Conservation (phyloP, 2,329 filamentous ascomycete genomes). For the Fusarium setosum region DNA sequence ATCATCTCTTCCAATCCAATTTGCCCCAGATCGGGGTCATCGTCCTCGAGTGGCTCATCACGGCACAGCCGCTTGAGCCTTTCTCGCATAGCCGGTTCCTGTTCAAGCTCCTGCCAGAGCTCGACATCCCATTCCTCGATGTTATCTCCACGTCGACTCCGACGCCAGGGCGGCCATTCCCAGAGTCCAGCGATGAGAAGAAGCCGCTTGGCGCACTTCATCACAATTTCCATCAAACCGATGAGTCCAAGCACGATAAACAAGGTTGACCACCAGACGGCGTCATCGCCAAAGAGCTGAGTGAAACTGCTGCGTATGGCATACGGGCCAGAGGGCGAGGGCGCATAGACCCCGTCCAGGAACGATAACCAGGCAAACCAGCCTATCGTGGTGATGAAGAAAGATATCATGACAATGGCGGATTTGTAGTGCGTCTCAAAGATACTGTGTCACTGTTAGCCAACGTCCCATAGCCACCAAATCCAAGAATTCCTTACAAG, state of each 20-base stretch:
- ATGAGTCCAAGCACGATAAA: conserved; percentile 71
- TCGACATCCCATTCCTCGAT: conserved; percentile 64
- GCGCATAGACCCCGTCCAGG: conserved; percentile 71
- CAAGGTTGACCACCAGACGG: conserved; percentile 80
- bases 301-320: conserved; percentile 76
- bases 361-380: conserved; percentile 83
- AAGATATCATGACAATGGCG: conserved; percentile 67
- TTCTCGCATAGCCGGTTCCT: conserved; percentile 58
- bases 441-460: conserved; percentile 56
- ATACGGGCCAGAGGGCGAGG: conserved; percentile 64
- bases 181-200: conserved; percentile 60
- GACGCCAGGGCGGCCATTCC: conserved; percentile 58
- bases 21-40: conserved; percentile 32
- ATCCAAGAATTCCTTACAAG: conserved; percentile 63
- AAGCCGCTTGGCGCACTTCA: conserved; percentile 60
- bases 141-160: conserved; percentile 47
- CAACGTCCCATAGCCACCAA: neutral
- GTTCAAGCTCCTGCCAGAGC: conserved; percentile 69
- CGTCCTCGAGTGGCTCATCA: conserved; percentile 45
- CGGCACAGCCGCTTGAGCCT: conserved; percentile 55
- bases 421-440: conserved; percentile 85
- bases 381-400: conserved; percentile 70
- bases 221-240: conserved; percentile 72
- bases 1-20: conserved; percentile 31
- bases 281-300: conserved; percentile 73